These are phyloP conservation scores for Pythium insidiosum DNA, from an alignment of 352 stramenopile species.

Conservation along the genomic window DNA sequence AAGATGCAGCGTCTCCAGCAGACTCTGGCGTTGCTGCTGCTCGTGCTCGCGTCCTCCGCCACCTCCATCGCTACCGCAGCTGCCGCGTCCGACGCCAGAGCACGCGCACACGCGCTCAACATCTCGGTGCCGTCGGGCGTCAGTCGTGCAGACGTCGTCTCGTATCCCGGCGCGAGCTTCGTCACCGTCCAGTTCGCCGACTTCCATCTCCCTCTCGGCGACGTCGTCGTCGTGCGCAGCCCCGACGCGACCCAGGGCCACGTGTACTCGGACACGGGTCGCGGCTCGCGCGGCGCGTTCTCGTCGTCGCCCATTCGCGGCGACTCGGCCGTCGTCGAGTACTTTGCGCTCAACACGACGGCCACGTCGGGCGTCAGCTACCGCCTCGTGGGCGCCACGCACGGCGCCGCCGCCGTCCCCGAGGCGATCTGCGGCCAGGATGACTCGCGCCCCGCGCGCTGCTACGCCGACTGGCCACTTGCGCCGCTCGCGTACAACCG, in stretches of 20 bases:
- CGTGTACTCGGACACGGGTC: slow-evolving; percentile 28
- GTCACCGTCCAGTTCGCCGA: slow-evolving; percentile 11
- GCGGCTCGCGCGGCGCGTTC: slow-evolving; percentile 27
- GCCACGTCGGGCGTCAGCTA: too few relatives aligned
- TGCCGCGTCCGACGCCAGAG: too few relatives aligned
- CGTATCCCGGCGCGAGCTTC: slow-evolving; percentile 5
- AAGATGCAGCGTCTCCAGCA: too few relatives aligned
- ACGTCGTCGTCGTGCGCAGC: slow-evolving; percentile 11
- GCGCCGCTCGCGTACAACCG: slow-evolving; percentile 16
- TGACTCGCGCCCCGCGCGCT: slow-evolving; percentile 24
- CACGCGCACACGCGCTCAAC: too few relatives aligned
- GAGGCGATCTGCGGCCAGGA: slow-evolving; percentile 21
- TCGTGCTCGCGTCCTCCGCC: too few relatives aligned
- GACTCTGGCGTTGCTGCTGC: too few relatives aligned
- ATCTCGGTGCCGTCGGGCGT: slow-evolving; percentile 16
- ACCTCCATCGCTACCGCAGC: too few relatives aligned
- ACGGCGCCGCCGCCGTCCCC: slow-evolving; percentile 1
- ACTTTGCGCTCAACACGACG: slow-evolving; percentile 23
- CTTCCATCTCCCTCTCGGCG: slow-evolving; percentile 10
- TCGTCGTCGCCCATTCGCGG: slow-evolving; percentile 33
- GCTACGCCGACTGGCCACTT: slow-evolving; percentile 17
- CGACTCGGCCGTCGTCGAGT: slow-evolving; percentile 32
- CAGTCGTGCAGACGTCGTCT: slow-evolving; percentile 22
- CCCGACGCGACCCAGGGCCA: slow-evolving; percentile 14
- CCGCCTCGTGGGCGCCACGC: slow-evolving; percentile 20